Base-by-base conservation (phyloP, 352 stramenopile genomes). In the Phytophthora melonis region DNA sequence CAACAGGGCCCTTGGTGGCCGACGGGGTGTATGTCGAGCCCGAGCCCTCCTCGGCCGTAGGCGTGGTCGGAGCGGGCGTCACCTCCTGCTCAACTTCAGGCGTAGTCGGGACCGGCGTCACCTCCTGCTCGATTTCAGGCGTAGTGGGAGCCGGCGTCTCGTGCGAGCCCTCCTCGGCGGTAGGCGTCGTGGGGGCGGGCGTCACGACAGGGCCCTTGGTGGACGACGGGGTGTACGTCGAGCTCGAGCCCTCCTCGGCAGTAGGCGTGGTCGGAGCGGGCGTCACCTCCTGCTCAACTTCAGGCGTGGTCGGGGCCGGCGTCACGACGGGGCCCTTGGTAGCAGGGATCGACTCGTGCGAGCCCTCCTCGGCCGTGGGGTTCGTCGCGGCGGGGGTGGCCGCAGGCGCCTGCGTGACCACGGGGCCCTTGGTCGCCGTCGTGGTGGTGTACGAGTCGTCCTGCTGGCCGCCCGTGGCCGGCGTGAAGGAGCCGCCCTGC, bases 391-490 rank as follows among this genome's bases (percentile, higher is more conserved):
- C 56, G 6, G 68, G 68, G 19, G 63, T 72, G 45, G 67, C 73
- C 50, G 61, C 58, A 10, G 70, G 71, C 16, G 55, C 63, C 62
- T 69, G 60, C 36, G 36, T 45, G 39, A 18, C 39, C 13, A 45
- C 39, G 16, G 39, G 39, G 13, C 13, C 39, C 13, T 45, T n/a
- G 16, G 39, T 45, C 39, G 39, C 11, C 36, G 63, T 70, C 27
- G 62, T 41, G 14, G 62, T 41, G 14, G 59, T 63, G 66, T 83
- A 77, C 52, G 64, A 70, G 52, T 81, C 54, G 32, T 72, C 63
- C 52, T 69, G 58, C 52, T 60, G 60, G 23, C 34, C 66, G 30
- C 62, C 54, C 25, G 52, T 64, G 14, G 49, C 27, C 16, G 66
- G 58, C 49, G 68, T 72, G 21, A 73, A 63, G 23, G 66, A 62